Conservation (phyloP, 495 filamentous ascomycete species). For the Penicillium alfredii region DNA sequence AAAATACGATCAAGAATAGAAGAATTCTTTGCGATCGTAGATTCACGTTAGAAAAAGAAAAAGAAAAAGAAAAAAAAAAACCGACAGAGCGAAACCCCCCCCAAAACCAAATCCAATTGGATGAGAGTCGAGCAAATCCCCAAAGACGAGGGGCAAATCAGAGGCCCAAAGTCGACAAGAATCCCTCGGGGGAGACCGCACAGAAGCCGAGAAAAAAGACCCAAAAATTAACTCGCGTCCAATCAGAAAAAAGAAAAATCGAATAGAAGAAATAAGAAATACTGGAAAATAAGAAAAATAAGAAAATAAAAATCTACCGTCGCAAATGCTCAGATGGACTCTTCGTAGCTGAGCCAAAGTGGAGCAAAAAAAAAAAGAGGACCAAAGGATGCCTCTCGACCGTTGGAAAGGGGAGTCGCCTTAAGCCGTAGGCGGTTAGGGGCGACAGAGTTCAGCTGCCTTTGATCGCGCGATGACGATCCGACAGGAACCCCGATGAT, state of each 20-base stretch:
- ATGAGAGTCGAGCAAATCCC: slow-evolving; percentile 5
- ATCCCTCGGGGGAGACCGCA: no score
- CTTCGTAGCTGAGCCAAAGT: slow-evolving; percentile 9
- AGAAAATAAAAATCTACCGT: slow-evolving; percentile 10
- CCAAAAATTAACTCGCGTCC: slow-evolving; percentile 1
- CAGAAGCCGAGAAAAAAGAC: slow-evolving; percentile 6
- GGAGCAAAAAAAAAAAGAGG: slow-evolving; percentile 9
- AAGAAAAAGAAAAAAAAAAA: slow-evolving; percentile 9
- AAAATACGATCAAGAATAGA: no score
- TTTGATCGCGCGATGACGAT: slow-evolving; percentile 34
- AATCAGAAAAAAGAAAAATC: slow-evolving; percentile 2
- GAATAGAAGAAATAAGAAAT: slow-evolving; percentile 2
- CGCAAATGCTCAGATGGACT: no score
- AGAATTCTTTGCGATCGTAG: neutral
- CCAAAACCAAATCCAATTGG: slow-evolving; percentile 18
- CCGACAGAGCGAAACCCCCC: slow-evolving; percentile 3
- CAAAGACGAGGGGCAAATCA: slow-evolving; percentile 18
- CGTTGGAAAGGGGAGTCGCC: slow-evolving; percentile 14
- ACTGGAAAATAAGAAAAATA: slow-evolving; percentile 1
- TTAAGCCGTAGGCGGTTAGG: slow-evolving; percentile 13
- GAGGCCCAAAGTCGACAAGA: slow-evolving; percentile 6
- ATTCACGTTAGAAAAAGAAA: slow-evolving; percentile 4
- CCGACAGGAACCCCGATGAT: slow-evolving; percentile 31
- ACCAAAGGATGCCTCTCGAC: no score
- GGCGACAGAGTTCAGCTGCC: slow-evolving; percentile 20